Percentiles rank a stretch among this genome's conserved stretches.
These are phyloP conservation scores for Immersiporthe knoxdaviesiana DNA, from an alignment of 2,329 filamentous ascomycete genomes.

Conservation along the genomic window DNA sequence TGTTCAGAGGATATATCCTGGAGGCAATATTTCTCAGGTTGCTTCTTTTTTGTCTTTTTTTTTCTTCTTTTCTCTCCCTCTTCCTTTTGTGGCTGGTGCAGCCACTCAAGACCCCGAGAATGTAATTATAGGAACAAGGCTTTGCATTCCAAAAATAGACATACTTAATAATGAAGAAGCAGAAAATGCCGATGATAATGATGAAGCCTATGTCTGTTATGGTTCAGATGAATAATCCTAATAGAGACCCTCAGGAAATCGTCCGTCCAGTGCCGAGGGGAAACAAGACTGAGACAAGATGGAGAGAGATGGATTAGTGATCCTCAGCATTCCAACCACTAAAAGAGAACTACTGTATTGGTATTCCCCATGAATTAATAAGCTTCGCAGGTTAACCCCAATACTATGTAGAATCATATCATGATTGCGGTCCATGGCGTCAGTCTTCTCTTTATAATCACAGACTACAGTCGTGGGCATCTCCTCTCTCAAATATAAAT, in stretches of 20 bases:
- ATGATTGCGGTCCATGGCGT: conserved; percentile 8
- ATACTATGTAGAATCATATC: background rate
- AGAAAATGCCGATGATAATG: background rate
- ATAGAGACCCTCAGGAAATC: too few species aligned
- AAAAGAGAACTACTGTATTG: background rate
- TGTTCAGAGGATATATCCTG: too few species aligned
- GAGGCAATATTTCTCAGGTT: too few species aligned
- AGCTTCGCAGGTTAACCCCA: background rate
- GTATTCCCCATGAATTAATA: background rate
- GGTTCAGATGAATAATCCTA: background rate
- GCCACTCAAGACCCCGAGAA: background rate
- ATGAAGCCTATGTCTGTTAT: background rate
- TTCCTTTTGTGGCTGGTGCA: conserved; percentile 8
- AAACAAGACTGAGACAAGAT: background rate
- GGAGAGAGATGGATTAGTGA: background rate
- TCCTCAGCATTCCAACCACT: background rate
- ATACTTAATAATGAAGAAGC: background rate
- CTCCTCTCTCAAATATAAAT: background rate
- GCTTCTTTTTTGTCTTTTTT: background rate
- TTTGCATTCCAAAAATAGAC: background rate
- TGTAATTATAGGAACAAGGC: background rate
- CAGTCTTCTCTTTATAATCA: conserved; percentile 7
- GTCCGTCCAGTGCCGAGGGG: background rate
- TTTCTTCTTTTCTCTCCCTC: background rate
- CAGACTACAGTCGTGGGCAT: background rate